These are phyloP conservation scores for Vigna nakashimae DNA, from an alignment of 306 rosid species.

Conservation along the genomic window DNA sequence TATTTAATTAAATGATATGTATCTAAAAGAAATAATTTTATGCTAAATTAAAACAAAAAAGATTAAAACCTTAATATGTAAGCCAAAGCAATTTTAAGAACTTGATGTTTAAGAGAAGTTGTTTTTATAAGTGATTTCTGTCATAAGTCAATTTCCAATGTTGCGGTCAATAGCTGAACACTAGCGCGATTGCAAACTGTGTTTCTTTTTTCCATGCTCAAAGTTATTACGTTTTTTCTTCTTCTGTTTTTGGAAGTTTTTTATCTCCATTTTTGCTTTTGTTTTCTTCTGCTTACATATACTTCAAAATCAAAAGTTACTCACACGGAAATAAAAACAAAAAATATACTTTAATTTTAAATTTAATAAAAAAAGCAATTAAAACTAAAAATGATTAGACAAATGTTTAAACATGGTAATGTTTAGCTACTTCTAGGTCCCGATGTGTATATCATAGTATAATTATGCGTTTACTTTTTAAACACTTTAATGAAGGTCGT, in stretches of 20 bases:
- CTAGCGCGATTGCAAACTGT: neutral
- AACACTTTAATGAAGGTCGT: neutral
- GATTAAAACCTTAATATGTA: too few relatives aligned
- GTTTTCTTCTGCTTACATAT: too few relatives aligned
- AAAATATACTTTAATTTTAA: neutral
- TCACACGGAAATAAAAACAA: neutral
- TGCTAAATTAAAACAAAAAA: too few relatives aligned
- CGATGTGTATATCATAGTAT: neutral
- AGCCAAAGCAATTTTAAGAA: too few relatives aligned
- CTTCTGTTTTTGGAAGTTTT: neutral
- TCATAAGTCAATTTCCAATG: conserved; percentile 1
- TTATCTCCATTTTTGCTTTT: neutral
- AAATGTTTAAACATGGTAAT: neutral
- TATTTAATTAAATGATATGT: too few relatives aligned
- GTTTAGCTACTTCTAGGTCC: neutral
- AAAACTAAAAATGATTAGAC: too few relatives aligned
- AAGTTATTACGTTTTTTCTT: neutral
- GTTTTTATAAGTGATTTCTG: neutral
- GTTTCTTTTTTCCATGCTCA: neutral
- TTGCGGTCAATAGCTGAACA: neutral
- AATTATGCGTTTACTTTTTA: neutral
- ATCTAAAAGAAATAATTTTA: too few relatives aligned
- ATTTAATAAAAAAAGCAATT: too few relatives aligned
- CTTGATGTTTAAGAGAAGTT: neutral
- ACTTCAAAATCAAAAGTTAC: too few relatives aligned